Evolutionary conservation across 352 stramenopile species (phyloP).

Genomic region (Globisporangium acanthophoron): DNA sequence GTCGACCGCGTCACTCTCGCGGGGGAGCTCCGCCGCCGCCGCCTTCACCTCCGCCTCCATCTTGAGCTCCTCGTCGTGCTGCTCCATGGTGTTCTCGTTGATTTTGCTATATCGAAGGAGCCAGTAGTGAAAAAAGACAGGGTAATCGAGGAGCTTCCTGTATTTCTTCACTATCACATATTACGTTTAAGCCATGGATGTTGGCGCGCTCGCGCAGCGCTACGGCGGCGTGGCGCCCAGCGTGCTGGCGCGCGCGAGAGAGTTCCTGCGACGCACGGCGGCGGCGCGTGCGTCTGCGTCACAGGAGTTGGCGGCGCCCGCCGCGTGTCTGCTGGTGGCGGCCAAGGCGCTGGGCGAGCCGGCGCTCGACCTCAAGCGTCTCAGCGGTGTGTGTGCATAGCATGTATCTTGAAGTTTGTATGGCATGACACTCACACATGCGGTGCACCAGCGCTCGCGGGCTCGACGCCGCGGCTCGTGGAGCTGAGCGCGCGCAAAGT

Average conservation of each 20-base stretch:
- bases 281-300: slow-evolving; percentile 31
- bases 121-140: no score
- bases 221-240: slow-evolving; percentile 54
- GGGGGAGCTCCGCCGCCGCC: no score
- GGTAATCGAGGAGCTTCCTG: no score
- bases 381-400: slow-evolving; percentile 14
- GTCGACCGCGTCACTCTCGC: neutral
- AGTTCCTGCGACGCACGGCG: slow-evolving; percentile 44
- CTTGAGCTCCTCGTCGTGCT: neutral
- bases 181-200: slow-evolving; percentile 26
- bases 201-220: slow-evolving; percentile 32
- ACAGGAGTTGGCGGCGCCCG: slow-evolving; percentile 32
- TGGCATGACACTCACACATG: no score
- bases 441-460: slow-evolving; percentile 17
- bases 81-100: neutral
- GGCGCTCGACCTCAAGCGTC: slow-evolving; percentile 33
- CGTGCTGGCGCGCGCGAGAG: slow-evolving; percentile 40
- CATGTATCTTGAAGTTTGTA: no score
- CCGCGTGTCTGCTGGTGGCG: slow-evolving; percentile 60
- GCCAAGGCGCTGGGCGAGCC: slow-evolving; percentile 38
- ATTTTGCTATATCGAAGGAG: no score
- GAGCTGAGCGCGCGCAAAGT: slow-evolving; percentile 48
- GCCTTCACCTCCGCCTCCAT: no score
- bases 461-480: slow-evolving; percentile 34
- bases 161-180: no score